A percentile compares a stretch with the other conserved stretches of the same genome.
phyloP scores from a whole-genome alignment of 2,329 filamentous ascomycete genomes.

The Knufia petricola region DNA sequence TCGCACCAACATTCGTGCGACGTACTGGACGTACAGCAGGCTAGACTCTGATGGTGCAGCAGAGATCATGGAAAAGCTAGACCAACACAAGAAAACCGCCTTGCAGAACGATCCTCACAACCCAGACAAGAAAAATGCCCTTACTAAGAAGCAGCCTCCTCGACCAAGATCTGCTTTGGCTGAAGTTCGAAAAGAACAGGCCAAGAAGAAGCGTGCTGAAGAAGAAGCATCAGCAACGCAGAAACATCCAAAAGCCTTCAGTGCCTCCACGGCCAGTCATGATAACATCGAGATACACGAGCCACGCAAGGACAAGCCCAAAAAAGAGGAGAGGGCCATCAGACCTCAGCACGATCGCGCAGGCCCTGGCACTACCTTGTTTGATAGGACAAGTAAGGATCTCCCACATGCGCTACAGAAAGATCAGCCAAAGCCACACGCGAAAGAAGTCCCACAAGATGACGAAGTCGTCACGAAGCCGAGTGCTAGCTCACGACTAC shows the following conservation, averaged over 20 bases:
- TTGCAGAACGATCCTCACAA: conserved; percentile 79
- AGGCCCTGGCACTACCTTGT: background rate
- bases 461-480: conserved; percentile 12
- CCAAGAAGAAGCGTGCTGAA: conserved; percentile 9
- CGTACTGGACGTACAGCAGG: conserved; percentile 73
- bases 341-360: background rate
- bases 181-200: conserved; percentile 13
- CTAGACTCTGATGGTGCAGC: conserved; percentile 73
- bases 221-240: conserved; percentile 3
- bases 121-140: conserved; percentile 31
- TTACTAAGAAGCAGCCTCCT: conserved; percentile 22
- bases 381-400: background rate
- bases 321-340: conserved; percentile 5
- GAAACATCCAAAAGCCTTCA: conserved; percentile 5
- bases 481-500: conserved; percentile 11
- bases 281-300: conserved; percentile 7
- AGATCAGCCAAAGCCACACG: background rate
- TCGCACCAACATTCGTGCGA: conserved; percentile 71
- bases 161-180: conserved; percentile 20
- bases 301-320: conserved; percentile 1
- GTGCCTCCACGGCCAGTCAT: background rate
- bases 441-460: conserved; percentile 4
- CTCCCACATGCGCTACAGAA: background rate
- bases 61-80: conserved; percentile 70
- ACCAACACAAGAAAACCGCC: conserved; percentile 66